Conservation (phyloP, 202 grass and related monocot species). For the Miscanthus sacchariflorus region DNA sequence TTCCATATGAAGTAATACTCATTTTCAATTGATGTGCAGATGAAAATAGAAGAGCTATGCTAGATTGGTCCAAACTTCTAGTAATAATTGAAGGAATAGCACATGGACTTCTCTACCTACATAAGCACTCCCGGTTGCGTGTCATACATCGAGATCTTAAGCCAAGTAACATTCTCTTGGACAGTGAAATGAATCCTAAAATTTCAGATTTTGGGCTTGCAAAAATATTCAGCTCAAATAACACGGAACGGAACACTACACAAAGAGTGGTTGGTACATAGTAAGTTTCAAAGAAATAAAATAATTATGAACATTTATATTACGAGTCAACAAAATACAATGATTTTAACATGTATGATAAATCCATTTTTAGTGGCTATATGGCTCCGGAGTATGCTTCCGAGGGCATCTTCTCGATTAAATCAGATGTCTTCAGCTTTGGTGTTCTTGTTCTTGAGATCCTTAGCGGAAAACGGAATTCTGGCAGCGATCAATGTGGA, state of each 20-base stretch:
- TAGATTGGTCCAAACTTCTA: slow-evolving; percentile 50
- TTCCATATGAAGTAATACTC: not conserved
- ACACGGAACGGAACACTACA: slow-evolving; percentile 20
- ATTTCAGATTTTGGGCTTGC: slow-evolving; percentile 61
- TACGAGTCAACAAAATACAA: not conserved
- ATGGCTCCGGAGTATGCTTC: slow-evolving; percentile 55
- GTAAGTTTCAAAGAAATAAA: slow-evolving; percentile 29
- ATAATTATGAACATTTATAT: not conserved
- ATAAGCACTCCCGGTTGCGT: slow-evolving; percentile 43
- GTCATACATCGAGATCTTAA: slow-evolving; percentile 43
- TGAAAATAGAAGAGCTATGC: slow-evolving; percentile 31
- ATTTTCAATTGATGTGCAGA: slow-evolving; percentile 25
- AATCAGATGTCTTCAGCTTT: slow-evolving; percentile 67
- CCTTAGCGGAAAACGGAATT: slow-evolving; percentile 57
- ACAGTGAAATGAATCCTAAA: slow-evolving; percentile 53
- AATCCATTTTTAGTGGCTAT: slow-evolving; percentile 44
- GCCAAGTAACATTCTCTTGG: slow-evolving; percentile 53
- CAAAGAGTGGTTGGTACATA: slow-evolving; percentile 54
- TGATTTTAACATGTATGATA: not conserved
- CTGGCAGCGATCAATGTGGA: slow-evolving; percentile 25
- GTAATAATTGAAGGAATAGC: slow-evolving; percentile 54
- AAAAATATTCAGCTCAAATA: slow-evolving; percentile 44
- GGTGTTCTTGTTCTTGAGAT: slow-evolving; percentile 63
- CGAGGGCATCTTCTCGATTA: slow-evolving; percentile 49
- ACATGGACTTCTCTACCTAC: slow-evolving; percentile 43